Evolutionary conservation across 202 grass and related monocot genomes (phyloP).

Genomic region (Saccharum hybrid): DNA sequence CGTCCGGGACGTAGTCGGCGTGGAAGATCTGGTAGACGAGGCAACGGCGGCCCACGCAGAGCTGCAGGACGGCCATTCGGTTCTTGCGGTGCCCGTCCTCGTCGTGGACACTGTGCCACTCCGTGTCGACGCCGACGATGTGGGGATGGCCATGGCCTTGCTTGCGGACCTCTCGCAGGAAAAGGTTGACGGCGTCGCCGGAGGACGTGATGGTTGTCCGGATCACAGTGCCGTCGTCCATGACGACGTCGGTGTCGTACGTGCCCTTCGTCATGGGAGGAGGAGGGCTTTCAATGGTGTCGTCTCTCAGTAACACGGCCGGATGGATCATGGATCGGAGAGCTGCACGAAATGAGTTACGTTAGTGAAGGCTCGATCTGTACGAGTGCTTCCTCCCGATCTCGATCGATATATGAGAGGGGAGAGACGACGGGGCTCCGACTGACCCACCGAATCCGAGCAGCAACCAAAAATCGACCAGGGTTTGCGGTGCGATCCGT

Average conservation of each 20-base stretch:
- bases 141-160: background rate
- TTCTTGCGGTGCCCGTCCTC: background rate
- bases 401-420: background rate
- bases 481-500: background rate
- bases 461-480: background rate
- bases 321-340: background rate
- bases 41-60: conserved; percentile 70
- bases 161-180: background rate
- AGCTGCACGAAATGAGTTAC: background rate
- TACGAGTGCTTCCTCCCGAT: background rate
- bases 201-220: conserved; percentile 20
- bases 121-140: conserved; percentile 25
- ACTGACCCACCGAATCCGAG: background rate
- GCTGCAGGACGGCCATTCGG: conserved; percentile 53
- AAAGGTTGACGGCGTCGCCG: background rate
- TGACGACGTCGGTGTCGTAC: background rate
- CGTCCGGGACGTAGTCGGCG: conserved; percentile 39
- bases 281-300: background rate
- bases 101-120: background rate
- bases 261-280: background rate
- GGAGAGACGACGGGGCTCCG: background rate
- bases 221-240: conserved; percentile 27
- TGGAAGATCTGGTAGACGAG: conserved; percentile 64
- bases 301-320: background rate
- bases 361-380: background rate